These are phyloP conservation scores for Hypomyces rosellus DNA, from an alignment of 2,329 filamentous ascomycete genomes.

Conservation along the genomic window DNA sequence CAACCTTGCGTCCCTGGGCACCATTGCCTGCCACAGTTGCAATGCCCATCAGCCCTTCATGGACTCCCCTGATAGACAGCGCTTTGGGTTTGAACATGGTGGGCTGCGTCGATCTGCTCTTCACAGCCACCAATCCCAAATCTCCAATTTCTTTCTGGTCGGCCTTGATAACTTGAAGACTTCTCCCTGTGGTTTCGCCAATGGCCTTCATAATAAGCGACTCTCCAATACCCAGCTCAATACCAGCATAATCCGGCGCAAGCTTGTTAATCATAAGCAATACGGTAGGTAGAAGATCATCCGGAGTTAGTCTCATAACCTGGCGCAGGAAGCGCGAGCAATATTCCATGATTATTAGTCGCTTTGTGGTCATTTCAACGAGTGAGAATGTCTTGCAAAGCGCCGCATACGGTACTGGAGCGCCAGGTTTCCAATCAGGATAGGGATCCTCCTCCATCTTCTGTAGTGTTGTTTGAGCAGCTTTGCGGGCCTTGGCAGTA, in stretches of 20 bases:
- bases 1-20: slow-evolving; percentile 84
- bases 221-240: slow-evolving; percentile 97
- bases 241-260: slow-evolving; percentile 90
- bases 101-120: slow-evolving; percentile 88
- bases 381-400: slow-evolving; percentile 92
- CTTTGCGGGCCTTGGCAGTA: slow-evolving; percentile 69
- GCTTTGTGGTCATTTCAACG: slow-evolving; percentile 89
- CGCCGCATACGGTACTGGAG: slow-evolving; percentile 88
- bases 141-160: slow-evolving; percentile 97
- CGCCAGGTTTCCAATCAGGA: slow-evolving; percentile 86
- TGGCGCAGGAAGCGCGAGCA: slow-evolving; percentile 88
- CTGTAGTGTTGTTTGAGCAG: slow-evolving; percentile 71
- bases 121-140: slow-evolving; percentile 86
- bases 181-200: slow-evolving; percentile 87
- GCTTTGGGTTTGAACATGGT: slow-evolving; percentile 98
- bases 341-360: slow-evolving; percentile 79
- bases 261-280: slow-evolving; percentile 98
- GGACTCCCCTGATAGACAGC: slow-evolving; percentile 78
- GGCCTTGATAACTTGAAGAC: slow-evolving; percentile 80
- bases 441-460: slow-evolving; percentile 70
- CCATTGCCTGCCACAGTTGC: slow-evolving; percentile 82
- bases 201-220: slow-evolving; percentile 99
- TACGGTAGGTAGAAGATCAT: slow-evolving; percentile 81
- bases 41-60: slow-evolving; percentile 80
- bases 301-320: slow-evolving; percentile 84